Percentiles rank a stretch among this genome's conserved stretches.
These are phyloP conservation scores for Fusarium floridanum DNA, from an alignment of 2,329 filamentous ascomycete species.

Conservation along the genomic window DNA sequence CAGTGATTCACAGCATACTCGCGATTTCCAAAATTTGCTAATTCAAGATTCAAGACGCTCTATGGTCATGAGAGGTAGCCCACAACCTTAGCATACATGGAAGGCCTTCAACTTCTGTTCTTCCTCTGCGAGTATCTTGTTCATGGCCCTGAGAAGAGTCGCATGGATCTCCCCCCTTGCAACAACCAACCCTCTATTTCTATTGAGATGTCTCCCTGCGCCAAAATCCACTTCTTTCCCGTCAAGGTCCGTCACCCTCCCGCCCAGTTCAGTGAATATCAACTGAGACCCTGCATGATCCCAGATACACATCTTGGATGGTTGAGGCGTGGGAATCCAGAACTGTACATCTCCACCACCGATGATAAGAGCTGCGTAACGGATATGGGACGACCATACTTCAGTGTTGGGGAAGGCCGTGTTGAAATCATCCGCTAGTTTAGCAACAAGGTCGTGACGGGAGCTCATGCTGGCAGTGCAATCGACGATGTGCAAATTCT, in stretches of 20 bases:
- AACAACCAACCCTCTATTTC: slow-evolving; percentile 56
- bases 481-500: slow-evolving; percentile 52
- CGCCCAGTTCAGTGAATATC: slow-evolving; percentile 67
- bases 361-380: slow-evolving; percentile 55
- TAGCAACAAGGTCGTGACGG: slow-evolving; percentile 49
- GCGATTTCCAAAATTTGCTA: not conserved
- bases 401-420: slow-evolving; percentile 53
- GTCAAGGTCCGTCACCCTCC: slow-evolving; percentile 64
- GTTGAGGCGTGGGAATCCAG: slow-evolving; percentile 44
- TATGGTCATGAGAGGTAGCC: not conserved
- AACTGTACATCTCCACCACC: slow-evolving; percentile 54
- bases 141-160: slow-evolving; percentile 52
- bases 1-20: not conserved
- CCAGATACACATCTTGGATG: slow-evolving; percentile 55
- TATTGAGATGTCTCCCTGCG: slow-evolving; percentile 49
- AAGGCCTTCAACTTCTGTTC: not conserved
- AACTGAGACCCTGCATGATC: slow-evolving; percentile 71
- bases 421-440: slow-evolving; percentile 47
- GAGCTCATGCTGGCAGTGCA: slow-evolving; percentile 48
- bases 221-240: slow-evolving; percentile 53
- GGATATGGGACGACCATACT: slow-evolving; percentile 56
- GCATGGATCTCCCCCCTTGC: slow-evolving; percentile 60
- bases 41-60: not conserved
- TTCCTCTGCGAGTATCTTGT: slow-evolving; percentile 38
- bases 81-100: not conserved